Evolutionary conservation across 2,329 filamentous ascomycete species (phyloP).

Genomic region (Podosphaera xanthii): DNA sequence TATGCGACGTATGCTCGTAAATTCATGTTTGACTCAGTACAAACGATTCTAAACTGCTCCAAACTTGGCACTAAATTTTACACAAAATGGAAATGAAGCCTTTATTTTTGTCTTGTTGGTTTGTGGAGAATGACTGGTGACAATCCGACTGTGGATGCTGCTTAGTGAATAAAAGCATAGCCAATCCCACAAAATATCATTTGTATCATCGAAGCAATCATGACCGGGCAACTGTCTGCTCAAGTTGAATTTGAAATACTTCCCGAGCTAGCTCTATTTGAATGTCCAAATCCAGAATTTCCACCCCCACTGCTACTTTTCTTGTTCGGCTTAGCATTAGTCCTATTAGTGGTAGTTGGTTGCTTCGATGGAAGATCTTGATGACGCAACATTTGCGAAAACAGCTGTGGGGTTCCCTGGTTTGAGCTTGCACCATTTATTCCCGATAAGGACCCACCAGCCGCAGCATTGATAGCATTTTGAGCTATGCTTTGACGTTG

Average conservation of each 20-base stretch:
- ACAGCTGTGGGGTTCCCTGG: conserved; percentile 22
- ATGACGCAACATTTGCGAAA: conserved; percentile 28
- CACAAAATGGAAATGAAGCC: background rate
- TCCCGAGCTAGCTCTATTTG: conserved; percentile 9
- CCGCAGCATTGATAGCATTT: conserved; percentile 27
- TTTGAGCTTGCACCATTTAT: conserved; percentile 8
- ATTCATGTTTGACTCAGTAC: background rate
- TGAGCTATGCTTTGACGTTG: conserved; percentile 25
- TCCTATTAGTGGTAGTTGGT: conserved; percentile 8
- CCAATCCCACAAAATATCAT: background rate
- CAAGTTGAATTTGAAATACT: conserved; percentile 10
- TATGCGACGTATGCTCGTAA: background rate
- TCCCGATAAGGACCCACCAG: conserved; percentile 16
- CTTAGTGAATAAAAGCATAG: background rate
- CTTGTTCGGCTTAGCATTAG: conserved; percentile 5
- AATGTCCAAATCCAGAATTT: conserved; percentile 9
- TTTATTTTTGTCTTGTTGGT: background rate
- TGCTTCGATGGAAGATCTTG: conserved; percentile 25
- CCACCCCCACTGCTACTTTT: conserved; percentile 5
- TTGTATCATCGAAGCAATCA: background rate
- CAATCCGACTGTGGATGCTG: background rate
- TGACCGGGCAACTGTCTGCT: background rate
- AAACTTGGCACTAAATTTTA: background rate
- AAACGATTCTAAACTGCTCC: background rate
- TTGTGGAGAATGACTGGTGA: background rate